Evolutionary conservation across 768 basidiomycete genomes (phyloP), one percentile per base, ranked within the genome.

Genomic region (Agaricus blazei): DNA sequence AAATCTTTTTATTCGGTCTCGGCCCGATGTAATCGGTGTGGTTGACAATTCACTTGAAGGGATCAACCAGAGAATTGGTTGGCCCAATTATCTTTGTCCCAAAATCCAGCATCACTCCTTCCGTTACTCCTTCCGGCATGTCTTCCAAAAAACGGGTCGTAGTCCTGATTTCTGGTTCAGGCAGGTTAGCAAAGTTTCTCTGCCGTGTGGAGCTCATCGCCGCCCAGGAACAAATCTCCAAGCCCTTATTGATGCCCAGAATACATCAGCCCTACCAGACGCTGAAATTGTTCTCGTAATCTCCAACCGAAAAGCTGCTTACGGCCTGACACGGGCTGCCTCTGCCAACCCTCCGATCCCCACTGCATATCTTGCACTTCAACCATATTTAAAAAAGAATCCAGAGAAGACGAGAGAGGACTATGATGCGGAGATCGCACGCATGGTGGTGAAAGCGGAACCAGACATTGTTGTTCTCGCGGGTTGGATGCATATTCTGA

Each of bases 401-500:
- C 83, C 87, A 0, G 83, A 80, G 24, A 82, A 82, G 60, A 88
- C 90, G 4, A 76, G 96, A 19, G 73, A 80, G 45, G 90, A 96
- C 65, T 98, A 97, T 70, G 96, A 96, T 65, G 71, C 74, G 2
- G 89, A 91, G 65, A 79, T 95, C 1, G 92, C 91, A 7, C 71
- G 79, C 31, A 77, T 83, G 51, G 83, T 93, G 3, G 64, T 88
- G 4, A 65, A 70, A 26, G 80, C 75, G 19, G 70, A 72, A 31
- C 96, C 96, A 0, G 91, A 98, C 69, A 67, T 96, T 26, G 81
- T 98, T 47, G 90, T 98, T 6, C 78, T 98, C n/a, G 97, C 96
- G 0, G 97, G 97, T 0, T 99, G 93, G 92, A 98, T 99, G 96
- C 95, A 98, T 64, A 91, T 98, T 63, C 78, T 98, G 56, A 84